phyloP scores from a whole-genome alignment of 495 filamentous ascomycete genomes.

The Filosporella fistucella region DNA sequence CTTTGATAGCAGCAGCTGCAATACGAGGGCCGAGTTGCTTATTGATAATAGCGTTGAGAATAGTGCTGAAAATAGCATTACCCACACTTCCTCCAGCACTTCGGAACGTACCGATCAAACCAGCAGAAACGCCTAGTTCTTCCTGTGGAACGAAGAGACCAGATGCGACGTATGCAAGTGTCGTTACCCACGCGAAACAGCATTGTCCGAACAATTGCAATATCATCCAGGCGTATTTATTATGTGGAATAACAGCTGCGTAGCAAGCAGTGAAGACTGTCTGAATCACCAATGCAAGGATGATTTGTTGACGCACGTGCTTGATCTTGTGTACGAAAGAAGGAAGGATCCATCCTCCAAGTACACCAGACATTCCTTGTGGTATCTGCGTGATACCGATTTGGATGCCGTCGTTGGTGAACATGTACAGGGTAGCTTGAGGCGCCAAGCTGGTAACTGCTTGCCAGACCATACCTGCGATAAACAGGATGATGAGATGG shows the following conservation, averaged over 20 bases:
- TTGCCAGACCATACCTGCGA: conserved; percentile 28
- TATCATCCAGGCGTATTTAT: conserved; percentile 28
- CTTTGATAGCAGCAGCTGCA: conserved; percentile 16
- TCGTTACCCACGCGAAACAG: conserved; percentile 30
- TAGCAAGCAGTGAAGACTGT: conserved; percentile 30
- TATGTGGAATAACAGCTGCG: conserved; percentile 24
- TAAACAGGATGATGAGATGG: conserved; percentile 24
- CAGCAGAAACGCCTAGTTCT: conserved; percentile 27
- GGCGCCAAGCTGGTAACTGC: conserved; percentile 21
- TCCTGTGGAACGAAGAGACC: conserved; percentile 28
- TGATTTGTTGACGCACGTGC: conserved; percentile 28
- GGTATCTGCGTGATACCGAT: conserved; percentile 23
- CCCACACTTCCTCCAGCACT: conserved; percentile 22
- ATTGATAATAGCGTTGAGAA: conserved; percentile 14
- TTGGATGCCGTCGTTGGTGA: conserved; percentile 20
- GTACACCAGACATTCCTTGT: conserved; percentile 20
- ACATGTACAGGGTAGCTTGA: conserved; percentile 26
- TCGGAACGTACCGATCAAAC: conserved; percentile 25
- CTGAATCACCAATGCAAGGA: conserved; percentile 29
- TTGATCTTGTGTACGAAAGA: conserved; percentile 29
- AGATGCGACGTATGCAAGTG: conserved; percentile 27
- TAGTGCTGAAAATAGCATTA: conserved; percentile 21
- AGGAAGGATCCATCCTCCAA: conserved; percentile 29
- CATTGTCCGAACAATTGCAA: conserved; percentile 30
- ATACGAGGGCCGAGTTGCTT: conserved; percentile 21